Evolutionary conservation across 768 basidiomycete genomes (phyloP).

Genomic region (Russula vinacea): DNA sequence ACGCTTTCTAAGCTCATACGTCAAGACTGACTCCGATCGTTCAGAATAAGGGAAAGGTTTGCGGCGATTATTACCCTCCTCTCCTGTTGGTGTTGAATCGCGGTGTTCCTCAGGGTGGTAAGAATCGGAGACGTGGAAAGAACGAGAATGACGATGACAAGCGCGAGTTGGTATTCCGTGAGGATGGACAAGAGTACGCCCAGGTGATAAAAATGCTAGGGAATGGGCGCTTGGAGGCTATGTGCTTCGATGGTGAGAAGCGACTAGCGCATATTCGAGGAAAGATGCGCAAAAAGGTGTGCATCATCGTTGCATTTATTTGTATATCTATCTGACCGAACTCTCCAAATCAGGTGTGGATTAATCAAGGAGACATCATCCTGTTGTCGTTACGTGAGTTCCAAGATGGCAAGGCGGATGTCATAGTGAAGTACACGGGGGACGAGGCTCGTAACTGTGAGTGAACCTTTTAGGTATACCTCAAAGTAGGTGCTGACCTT

Average conservation of each 20-base stretch:
- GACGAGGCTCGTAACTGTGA: conserved; percentile 84
- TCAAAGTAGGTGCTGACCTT: conserved; percentile 3
- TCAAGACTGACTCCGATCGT: background rate
- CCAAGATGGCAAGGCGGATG: conserved; percentile 99
- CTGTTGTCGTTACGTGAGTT: conserved; percentile 94
- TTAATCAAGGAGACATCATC: conserved; percentile 97
- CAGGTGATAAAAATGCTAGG: conserved; percentile 99
- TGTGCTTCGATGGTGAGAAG: conserved; percentile 98
- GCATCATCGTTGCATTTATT: conserved; percentile 30
- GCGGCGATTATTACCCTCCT: background rate
- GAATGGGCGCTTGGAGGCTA: conserved; percentile 93
- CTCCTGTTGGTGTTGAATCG: conserved; percentile 12
- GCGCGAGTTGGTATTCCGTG: conserved; percentile 96
- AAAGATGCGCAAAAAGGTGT: conserved; percentile 98
- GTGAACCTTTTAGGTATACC: conserved; percentile 32
- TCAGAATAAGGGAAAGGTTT: conserved; percentile 78
- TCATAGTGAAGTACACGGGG: conserved; percentile 97
- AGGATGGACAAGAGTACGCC: conserved; percentile 98
- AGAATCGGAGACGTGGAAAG: conserved; percentile 99
- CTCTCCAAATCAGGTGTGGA: conserved; percentile 76
- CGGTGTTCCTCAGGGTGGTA: conserved; percentile 71
- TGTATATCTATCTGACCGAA: background rate
- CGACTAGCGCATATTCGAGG: conserved; percentile 96
- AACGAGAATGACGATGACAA: conserved; percentile 99
- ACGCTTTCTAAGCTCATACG: background rate